Percentiles rank a stretch among this genome's conserved stretches.
Evolutionary conservation across 23 red algal genomes (phyloP).

Genomic region (Chondrus crispus): DNA sequence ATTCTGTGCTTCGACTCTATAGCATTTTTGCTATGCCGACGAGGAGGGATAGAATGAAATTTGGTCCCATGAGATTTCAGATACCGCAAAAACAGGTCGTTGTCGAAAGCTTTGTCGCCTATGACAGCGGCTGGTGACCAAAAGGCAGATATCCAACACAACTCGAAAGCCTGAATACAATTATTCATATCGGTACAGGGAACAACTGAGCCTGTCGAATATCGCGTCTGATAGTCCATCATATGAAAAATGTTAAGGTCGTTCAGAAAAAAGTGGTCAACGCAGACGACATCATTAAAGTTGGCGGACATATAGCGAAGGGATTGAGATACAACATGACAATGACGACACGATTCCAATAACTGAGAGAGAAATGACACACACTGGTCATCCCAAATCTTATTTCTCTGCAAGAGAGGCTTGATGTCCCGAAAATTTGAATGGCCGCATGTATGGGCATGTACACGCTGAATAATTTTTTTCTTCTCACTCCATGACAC

Average conservation of each 20-base stretch:
- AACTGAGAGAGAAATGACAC: no score
- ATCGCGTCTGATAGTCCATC: neutral
- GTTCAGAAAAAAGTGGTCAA: conserved; percentile 7
- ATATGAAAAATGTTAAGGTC: neutral
- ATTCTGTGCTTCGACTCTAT: neutral
- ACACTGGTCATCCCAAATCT: neutral
- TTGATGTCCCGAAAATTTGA: conserved; percentile 3
- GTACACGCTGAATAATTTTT: neutral
- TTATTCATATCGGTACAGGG: neutral
- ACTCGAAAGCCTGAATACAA: neutral
- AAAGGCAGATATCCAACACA: neutral
- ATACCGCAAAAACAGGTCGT: neutral
- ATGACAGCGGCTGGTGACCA: neutral
- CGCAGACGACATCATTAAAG: neutral
- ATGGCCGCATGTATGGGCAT: neutral
- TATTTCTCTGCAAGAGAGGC: neutral
- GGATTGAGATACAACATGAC: no score
- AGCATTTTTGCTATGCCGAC: neutral
- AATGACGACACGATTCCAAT: no score
- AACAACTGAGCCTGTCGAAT: neutral
- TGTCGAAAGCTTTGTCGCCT: neutral
- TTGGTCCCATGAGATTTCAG: neutral
- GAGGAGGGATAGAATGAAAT: neutral
- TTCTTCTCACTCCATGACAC: neutral
- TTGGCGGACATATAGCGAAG: neutral